Evolutionary conservation across 345 rosid species (phyloP).

Genomic region (Populus nigra): DNA sequence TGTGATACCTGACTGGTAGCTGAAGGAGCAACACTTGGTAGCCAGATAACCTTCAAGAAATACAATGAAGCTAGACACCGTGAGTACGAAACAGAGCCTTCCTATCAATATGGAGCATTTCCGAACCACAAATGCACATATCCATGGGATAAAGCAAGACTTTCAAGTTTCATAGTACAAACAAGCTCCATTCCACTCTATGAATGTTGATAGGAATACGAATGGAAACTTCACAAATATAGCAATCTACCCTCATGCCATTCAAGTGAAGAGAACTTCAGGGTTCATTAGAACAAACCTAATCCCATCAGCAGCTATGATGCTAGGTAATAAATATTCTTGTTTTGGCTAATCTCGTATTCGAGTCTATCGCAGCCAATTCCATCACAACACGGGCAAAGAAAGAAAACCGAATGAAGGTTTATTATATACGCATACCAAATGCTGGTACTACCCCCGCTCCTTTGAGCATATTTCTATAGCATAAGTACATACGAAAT

Average conservation of each 20-base stretch:
- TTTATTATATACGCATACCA: constrained; percentile 30
- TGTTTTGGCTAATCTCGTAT: constrained; percentile 16
- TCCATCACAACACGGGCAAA: constrained; percentile 22
- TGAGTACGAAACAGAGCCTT: not conserved
- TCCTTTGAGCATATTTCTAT: constrained; percentile 59
- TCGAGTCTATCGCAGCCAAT: constrained; percentile 15
- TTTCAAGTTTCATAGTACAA: not conserved
- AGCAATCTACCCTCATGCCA: constrained; percentile 10
- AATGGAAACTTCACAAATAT: constrained; percentile 9
- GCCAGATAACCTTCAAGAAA: not conserved
- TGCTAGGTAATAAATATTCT: constrained; percentile 19
- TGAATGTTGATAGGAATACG: not conserved
- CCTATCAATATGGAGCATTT: not conserved
- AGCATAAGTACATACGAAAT: constrained; percentile 39
- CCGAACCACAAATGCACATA: not conserved
- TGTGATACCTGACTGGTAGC: not conserved
- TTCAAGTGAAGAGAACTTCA: constrained; percentile 17
- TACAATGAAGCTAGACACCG: not conserved
- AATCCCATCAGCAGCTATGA: constrained; percentile 5
- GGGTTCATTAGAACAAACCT: constrained; percentile 13
- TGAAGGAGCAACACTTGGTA: not conserved
- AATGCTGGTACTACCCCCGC: constrained; percentile 44
- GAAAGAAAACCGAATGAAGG: constrained; percentile 6
- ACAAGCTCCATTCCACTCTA: not conserved
- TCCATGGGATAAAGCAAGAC: not conserved